Conservation (phyloP, 345 rosid genomes). For the Isatis tinctoria region DNA sequence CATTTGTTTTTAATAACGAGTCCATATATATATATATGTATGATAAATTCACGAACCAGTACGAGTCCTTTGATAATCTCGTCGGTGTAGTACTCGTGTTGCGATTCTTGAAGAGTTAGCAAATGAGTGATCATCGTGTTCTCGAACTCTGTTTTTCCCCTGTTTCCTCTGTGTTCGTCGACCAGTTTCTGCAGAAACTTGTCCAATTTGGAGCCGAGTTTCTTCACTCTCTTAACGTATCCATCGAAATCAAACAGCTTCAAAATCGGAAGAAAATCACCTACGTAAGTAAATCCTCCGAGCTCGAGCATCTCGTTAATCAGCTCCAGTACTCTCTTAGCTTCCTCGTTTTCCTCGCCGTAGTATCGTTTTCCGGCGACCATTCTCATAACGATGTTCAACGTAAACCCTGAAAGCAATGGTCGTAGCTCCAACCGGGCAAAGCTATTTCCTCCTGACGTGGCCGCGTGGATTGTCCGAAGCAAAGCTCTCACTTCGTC, state of each 20-base stretch:
- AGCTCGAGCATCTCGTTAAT: constrained; percentile 15
- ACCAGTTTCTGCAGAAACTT: constrained; percentile 39
- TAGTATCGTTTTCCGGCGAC: constrained; percentile 39
- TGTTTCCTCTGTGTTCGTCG: constrained; percentile 33
- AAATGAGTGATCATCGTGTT: constrained; percentile 46
- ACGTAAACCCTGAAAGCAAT: constrained; percentile 23
- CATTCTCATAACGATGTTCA: constrained; percentile 37
- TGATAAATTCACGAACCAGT: constrained; percentile 8
- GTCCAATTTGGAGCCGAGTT: constrained; percentile 27
- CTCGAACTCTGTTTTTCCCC: neutral
- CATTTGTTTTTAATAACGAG: too few species aligned
- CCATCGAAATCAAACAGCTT: constrained; percentile 30
- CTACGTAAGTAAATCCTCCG: constrained; percentile 31
- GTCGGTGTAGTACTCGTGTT: constrained; percentile 43
- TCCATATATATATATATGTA: too few species aligned
- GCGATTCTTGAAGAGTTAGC: constrained; percentile 37
- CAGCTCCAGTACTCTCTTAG: constrained; percentile 32
- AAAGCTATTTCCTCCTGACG: neutral
- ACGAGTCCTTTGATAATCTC: constrained; percentile 46
- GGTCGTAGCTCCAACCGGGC: neutral
- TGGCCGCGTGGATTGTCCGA: neutral
- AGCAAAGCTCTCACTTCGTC: constrained; percentile 34
- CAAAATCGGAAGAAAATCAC: constrained; percentile 42
- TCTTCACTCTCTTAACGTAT: constrained; percentile 12
- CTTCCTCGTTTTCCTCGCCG: constrained; percentile 35